Evolutionary conservation across 306 rosid genomes (phyloP).

Genomic region (Citrullus mucosospermus): DNA sequence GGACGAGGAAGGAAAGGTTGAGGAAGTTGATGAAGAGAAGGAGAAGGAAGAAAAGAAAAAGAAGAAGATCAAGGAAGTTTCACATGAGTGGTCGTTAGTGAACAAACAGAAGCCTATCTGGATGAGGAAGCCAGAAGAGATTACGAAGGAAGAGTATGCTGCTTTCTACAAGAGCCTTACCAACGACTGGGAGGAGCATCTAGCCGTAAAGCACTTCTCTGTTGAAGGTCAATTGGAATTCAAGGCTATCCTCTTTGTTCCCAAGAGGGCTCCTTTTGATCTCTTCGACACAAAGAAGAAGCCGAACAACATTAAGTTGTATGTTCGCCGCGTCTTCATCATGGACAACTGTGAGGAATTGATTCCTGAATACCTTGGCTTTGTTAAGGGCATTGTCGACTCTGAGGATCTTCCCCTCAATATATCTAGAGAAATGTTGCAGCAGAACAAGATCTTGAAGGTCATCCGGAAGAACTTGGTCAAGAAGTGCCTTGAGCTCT

Average conservation of each 20-base stretch:
- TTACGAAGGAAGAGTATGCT: constrained; percentile 22
- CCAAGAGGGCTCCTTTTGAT: constrained; percentile 21
- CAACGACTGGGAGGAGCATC: constrained; percentile 24
- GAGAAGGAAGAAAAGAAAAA: constrained; percentile 10
- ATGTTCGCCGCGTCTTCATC: constrained; percentile 18
- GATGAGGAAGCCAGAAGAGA: constrained; percentile 20
- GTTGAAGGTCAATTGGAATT: constrained; percentile 21
- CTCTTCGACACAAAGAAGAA: constrained; percentile 23
- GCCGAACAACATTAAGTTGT: constrained; percentile 21
- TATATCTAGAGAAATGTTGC: constrained; percentile 21
- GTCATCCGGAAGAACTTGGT: constrained; percentile 21
- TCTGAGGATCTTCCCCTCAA: constrained; percentile 16
- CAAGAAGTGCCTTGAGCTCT: constrained; percentile 26
- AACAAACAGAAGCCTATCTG: constrained; percentile 27
- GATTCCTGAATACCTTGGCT: constrained; percentile 19
- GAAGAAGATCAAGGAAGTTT: constrained; percentile 19
- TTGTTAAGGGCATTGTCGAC: constrained; percentile 12
- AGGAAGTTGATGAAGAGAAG: constrained; percentile 19
- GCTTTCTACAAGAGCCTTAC: constrained; percentile 23
- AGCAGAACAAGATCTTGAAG: constrained; percentile 22
- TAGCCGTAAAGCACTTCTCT: constrained; percentile 19
- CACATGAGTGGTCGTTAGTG: constrained; percentile 16
- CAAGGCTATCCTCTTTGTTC: constrained; percentile 19
- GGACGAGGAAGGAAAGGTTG: constrained; percentile 22
- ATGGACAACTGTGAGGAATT: constrained; percentile 28